Evolutionary conservation across 2,329 filamentous ascomycete species (phyloP).

Genomic region (Cladosporium cucumerinum): DNA sequence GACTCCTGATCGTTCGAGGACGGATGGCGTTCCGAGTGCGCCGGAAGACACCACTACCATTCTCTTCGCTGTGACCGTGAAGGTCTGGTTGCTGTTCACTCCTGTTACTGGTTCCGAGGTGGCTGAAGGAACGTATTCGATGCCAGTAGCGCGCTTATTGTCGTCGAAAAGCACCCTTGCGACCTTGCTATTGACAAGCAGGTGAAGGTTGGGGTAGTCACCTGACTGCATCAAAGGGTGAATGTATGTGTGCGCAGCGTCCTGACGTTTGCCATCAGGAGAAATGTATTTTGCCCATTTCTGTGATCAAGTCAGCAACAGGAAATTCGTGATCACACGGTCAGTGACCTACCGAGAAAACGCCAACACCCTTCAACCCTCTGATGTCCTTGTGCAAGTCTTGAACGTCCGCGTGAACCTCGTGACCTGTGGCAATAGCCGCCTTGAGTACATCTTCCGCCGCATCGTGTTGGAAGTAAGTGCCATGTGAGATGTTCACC

Average conservation of each 20-base stretch:
- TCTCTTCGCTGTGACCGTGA: constrained; percentile 42
- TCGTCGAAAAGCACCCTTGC: constrained; percentile 39
- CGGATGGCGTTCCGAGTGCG: constrained; percentile 50
- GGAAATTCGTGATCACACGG: not conserved
- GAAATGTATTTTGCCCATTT: constrained; percentile 48
- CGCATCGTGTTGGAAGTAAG: constrained; percentile 16
- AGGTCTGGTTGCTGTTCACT: constrained; percentile 2
- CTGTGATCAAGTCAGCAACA: constrained; percentile 15
- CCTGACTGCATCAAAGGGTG: constrained; percentile 50
- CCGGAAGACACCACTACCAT: constrained; percentile 51
- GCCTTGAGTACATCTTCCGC: constrained; percentile 49
- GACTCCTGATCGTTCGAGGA: constrained; percentile 62
- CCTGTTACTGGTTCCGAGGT: constrained; percentile 16
- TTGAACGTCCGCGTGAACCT: not conserved
- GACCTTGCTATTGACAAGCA: constrained; percentile 56
- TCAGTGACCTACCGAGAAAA: not conserved
- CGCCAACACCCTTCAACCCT: constrained; percentile 1
- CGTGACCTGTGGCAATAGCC: constrained; percentile 34
- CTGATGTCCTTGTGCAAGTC: constrained; percentile 31
- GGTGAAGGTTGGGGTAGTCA: constrained; percentile 55
- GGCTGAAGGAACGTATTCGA: constrained; percentile 47
- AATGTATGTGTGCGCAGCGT: constrained; percentile 54
- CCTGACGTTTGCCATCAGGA: constrained; percentile 52
- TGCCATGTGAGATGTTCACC: constrained; percentile 18
- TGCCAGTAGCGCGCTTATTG: constrained; percentile 9